A percentile compares a stretch with the other conserved stretches of the same genome.
phyloP scores from a whole-genome alignment of 805 yeast species.

The Pichia thaimueangensis region DNA sequence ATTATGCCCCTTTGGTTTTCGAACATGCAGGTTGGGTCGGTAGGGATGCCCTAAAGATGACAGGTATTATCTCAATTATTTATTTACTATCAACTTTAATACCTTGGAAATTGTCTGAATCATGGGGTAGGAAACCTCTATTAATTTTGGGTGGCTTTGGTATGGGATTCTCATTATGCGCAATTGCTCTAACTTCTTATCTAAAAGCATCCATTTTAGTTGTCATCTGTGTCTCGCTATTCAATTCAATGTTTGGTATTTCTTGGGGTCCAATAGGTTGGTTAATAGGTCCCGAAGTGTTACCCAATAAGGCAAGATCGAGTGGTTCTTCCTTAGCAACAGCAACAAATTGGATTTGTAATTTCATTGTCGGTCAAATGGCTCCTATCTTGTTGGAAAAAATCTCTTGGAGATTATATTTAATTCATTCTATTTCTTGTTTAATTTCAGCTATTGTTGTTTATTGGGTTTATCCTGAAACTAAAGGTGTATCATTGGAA shows the following conservation, averaged over 20 bases:
- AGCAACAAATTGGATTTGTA: slow-evolving; percentile 90
- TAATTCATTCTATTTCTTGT: slow-evolving; percentile 78
- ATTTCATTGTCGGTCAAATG: slow-evolving; percentile 86
- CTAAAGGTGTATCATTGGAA: slow-evolving; percentile 81
- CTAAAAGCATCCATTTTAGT: slow-evolving; percentile 47
- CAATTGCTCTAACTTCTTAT: slow-evolving; percentile 64
- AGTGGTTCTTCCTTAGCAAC: slow-evolving; percentile 88
- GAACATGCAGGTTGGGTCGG: slow-evolving; percentile 96
- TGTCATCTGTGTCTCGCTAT: slow-evolving; percentile 68
- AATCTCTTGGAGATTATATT: slow-evolving; percentile 74
- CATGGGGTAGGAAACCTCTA: slow-evolving; percentile 89
- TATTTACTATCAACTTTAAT: slow-evolving; percentile 63
- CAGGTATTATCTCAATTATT: slow-evolving; percentile 67
- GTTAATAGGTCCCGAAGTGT: slow-evolving; percentile 73
- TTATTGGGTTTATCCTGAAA: slow-evolving; percentile 74
- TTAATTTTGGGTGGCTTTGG: slow-evolving; percentile 69
- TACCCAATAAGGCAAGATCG: slow-evolving; percentile 78
- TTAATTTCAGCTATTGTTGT: slow-evolving; percentile 68
- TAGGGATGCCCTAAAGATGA: slow-evolving; percentile 80
- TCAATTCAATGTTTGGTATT: slow-evolving; percentile 79
- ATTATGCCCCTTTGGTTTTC: slow-evolving; percentile 89
- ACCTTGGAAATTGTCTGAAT: slow-evolving; percentile 86
- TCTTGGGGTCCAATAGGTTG: slow-evolving; percentile 96
- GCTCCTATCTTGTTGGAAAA: slow-evolving; percentile 77
- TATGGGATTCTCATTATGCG: slow-evolving; percentile 67